Conservation (phyloP, 305 asterid genomes). For the Fraxinus latifolia region DNA sequence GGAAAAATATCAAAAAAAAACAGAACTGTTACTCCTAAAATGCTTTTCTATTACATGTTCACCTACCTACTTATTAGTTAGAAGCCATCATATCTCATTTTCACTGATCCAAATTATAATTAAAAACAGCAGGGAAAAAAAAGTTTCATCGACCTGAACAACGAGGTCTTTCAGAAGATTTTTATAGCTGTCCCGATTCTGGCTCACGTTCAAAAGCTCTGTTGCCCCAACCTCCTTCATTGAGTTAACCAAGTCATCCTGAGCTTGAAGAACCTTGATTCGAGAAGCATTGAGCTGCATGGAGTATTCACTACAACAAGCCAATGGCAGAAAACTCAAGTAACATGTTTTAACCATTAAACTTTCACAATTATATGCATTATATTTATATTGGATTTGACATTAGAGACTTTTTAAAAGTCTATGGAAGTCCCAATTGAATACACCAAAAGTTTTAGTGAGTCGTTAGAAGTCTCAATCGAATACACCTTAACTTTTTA, state of each 20-base stretch:
- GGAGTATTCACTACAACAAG: slow-evolving; percentile 79
- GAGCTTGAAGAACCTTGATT: slow-evolving; percentile 96
- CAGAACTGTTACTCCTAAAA: neutral
- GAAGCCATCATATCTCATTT: neutral
- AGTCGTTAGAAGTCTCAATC: no score
- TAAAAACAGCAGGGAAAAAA: neutral
- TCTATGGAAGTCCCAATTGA: no score
- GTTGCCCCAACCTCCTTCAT: slow-evolving; percentile 81
- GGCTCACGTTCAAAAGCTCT: slow-evolving; percentile 71
- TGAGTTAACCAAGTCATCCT: slow-evolving; percentile 85
- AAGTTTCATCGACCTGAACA: slow-evolving; percentile 56
- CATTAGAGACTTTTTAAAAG: neutral
- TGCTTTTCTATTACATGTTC: neutral
- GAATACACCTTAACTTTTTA: no score
- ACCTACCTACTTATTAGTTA: neutral
- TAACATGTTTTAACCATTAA: slow-evolving; percentile 12
- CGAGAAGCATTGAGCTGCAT: slow-evolving; percentile 98
- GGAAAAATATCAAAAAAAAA: neutral
- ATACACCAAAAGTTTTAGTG: no score
- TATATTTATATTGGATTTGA: neutral
- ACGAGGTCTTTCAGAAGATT: slow-evolving; percentile 68
- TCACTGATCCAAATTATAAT: neutral
- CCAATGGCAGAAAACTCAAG: slow-evolving; percentile 2
- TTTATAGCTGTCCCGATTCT: slow-evolving; percentile 47
- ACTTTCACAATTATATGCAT: neutral